These are phyloP conservation scores for Mycena albidolilacea DNA, from an alignment of 768 basidiomycete genomes.

Conservation along the genomic window DNA sequence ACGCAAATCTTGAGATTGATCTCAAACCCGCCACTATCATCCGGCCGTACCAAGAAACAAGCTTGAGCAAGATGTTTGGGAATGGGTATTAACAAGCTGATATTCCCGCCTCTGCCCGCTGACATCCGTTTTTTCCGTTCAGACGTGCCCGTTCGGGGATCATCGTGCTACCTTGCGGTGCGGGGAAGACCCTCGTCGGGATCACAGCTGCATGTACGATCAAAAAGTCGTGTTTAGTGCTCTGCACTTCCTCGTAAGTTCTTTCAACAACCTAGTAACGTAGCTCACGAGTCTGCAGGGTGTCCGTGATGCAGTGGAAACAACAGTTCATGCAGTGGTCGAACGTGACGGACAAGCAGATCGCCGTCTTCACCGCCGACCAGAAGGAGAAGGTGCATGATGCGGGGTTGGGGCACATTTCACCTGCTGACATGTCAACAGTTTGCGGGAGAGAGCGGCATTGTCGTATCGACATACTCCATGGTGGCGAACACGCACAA, in stretches of 20 bases:
- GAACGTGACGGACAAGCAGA: constrained; percentile 96
- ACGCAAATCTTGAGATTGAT: constrained; percentile 98
- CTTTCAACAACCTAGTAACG: constrained; percentile 29
- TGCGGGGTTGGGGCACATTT: constrained; percentile 8
- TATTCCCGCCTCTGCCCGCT: constrained; percentile 26
- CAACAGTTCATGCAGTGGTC: constrained; percentile 99
- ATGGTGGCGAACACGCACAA: constrained; percentile 99
- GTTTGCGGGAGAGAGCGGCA: constrained; percentile 98
- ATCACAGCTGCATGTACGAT: constrained; percentile 99
- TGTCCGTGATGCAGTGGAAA: constrained; percentile 99
- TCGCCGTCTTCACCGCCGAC: constrained; percentile 97
- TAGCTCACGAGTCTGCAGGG: constrained; percentile 56
- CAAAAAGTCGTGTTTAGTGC: constrained; percentile 97
- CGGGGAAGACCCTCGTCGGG: constrained; percentile 99
- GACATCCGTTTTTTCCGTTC: constrained; percentile 34
- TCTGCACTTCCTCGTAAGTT: constrained; percentile 97
- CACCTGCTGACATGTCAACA: constrained; percentile 48
- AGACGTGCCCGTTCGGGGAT: constrained; percentile 98
- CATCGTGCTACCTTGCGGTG: constrained; percentile 98
- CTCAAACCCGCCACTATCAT: constrained; percentile 98
- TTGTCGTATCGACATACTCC: constrained; percentile 98
- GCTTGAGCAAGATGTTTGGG: constrained; percentile 99
- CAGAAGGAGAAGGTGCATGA: constrained; percentile 92
- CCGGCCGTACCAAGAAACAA: constrained; percentile 98
- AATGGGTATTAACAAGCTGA: constrained; percentile 79